phyloP scores from a whole-genome alignment of 2,329 filamentous ascomycete genomes.

The Leptodontidium sp. region DNA sequence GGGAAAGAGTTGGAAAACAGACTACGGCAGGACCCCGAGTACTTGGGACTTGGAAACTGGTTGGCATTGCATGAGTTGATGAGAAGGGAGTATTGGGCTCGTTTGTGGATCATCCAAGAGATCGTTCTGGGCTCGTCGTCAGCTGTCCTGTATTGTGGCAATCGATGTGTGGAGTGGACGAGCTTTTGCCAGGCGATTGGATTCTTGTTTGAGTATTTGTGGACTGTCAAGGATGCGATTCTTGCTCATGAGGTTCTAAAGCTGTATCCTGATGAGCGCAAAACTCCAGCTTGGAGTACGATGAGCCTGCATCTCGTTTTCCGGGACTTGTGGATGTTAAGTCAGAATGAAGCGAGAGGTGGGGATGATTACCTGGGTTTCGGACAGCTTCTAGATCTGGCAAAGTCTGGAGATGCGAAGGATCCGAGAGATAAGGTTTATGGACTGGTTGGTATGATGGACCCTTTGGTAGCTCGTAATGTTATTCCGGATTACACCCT shows the following conservation, averaged over 20 bases:
- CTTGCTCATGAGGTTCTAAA: constrained; percentile 21
- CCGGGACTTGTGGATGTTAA: constrained; percentile 26
- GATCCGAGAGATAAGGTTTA: constrained; percentile 37
- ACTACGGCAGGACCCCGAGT: constrained; percentile 22
- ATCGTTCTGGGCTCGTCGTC: constrained; percentile 29
- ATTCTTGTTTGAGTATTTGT: constrained; percentile 26
- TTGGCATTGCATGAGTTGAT: constrained; percentile 27
- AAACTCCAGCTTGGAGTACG: constrained; percentile 16
- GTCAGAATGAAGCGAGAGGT: constrained; percentile 5
- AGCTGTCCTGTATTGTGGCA: constrained; percentile 23
- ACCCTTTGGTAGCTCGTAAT: constrained; percentile 16
- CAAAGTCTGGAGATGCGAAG: constrained; percentile 16
- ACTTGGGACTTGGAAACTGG: constrained; percentile 25
- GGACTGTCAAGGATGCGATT: constrained; percentile 27
- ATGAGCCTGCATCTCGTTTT: constrained; percentile 29
- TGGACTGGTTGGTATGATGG: constrained; percentile 33
- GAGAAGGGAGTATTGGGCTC: constrained; percentile 30
- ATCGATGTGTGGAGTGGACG: constrained; percentile 20
- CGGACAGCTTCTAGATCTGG: constrained; percentile 26
- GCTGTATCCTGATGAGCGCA: not conserved
- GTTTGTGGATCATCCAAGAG: constrained; percentile 39
- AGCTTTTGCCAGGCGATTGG: constrained; percentile 28
- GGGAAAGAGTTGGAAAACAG: constrained; percentile 9
- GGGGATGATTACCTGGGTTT: constrained; percentile 9
- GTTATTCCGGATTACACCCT: constrained; percentile 29